These are phyloP conservation scores for Venturia carpophila DNA, from an alignment of 2,329 filamentous ascomycete genomes.

Conservation along the genomic window DNA sequence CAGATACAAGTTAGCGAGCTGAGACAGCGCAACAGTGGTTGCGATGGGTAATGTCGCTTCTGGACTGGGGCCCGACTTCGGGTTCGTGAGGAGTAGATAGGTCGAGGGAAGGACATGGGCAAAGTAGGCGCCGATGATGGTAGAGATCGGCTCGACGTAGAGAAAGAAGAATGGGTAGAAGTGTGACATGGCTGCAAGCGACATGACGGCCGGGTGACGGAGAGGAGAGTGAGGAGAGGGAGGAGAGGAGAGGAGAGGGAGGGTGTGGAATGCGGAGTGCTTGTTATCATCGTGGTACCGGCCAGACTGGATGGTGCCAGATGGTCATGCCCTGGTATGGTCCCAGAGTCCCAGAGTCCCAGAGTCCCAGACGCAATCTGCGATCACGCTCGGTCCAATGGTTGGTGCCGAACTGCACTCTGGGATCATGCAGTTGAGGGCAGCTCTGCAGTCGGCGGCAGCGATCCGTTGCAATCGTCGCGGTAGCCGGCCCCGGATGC, in stretches of 20 bases:
- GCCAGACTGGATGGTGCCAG: not conserved
- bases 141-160: constrained; percentile 56
- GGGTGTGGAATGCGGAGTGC: not conserved
- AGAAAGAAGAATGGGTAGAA: constrained; percentile 67
- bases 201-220: not conserved
- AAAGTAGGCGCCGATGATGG: constrained; percentile 46
- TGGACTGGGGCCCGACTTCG: constrained; percentile 40
- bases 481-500: too few relatives aligned
- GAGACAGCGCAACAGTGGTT: constrained; percentile 60
- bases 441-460: too few relatives aligned
- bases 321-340: not conserved
- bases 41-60: constrained; percentile 43
- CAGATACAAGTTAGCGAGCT: constrained; percentile 71
- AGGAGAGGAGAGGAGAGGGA: too few relatives aligned
- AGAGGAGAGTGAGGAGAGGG: too few relatives aligned
- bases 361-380: too few relatives aligned
- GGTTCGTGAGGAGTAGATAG: constrained; percentile 60
- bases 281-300: not conserved
- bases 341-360: too few relatives aligned
- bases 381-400: not conserved
- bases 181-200: not conserved
- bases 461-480: too few relatives aligned
- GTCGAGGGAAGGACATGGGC: constrained; percentile 42
- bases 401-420: not conserved
- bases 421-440: too few relatives aligned